These are phyloP conservation scores for Mortierella antarctica DNA, from an alignment of 192 early-diverging fungal species.

Conservation along the genomic window DNA sequence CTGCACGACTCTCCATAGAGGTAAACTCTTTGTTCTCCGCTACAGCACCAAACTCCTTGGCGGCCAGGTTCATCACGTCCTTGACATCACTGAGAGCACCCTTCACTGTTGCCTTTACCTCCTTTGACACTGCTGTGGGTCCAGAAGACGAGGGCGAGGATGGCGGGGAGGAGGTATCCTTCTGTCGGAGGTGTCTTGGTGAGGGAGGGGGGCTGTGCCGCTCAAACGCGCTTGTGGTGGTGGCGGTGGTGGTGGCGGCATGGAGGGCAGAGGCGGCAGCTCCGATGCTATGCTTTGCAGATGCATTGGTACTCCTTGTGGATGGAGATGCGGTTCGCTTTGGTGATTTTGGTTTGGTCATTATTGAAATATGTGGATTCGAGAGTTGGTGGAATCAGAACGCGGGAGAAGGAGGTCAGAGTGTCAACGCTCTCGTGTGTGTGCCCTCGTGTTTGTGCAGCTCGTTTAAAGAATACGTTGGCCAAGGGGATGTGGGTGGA, in stretches of 20 bases:
- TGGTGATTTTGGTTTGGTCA: constrained; percentile 48
- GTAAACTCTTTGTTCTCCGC: constrained; percentile 10
- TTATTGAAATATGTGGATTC: constrained; percentile 2
- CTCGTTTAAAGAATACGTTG: neutral
- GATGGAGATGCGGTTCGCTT: constrained; percentile 4
- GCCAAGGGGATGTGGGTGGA: neutral
- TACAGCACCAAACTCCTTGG: constrained; percentile 6
- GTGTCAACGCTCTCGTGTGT: too few species aligned
- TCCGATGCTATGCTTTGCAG: constrained; percentile 1
- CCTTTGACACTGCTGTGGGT: constrained; percentile 5
- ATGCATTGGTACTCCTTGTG: constrained; percentile 1
- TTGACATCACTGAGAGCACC: constrained; percentile 1
- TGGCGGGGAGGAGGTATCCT: neutral
- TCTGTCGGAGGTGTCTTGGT: constrained; percentile 2
- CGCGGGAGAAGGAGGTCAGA: neutral
- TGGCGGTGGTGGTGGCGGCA: constrained; percentile 11
- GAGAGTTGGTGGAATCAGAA: neutral
- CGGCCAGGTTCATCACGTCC: neutral
- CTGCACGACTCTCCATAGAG: constrained; percentile 12
- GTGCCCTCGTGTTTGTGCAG: too few species aligned
- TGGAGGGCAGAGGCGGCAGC: constrained; percentile 8
- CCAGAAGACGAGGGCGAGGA: neutral
- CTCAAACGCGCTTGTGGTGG: constrained; percentile 3
- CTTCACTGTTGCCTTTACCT: constrained; percentile 6
- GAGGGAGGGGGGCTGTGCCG: neutral